Evolutionary conservation across 306 rosid genomes (phyloP), one percentile per base, ranked within the genome.

Genomic region (Corylus americana): DNA sequence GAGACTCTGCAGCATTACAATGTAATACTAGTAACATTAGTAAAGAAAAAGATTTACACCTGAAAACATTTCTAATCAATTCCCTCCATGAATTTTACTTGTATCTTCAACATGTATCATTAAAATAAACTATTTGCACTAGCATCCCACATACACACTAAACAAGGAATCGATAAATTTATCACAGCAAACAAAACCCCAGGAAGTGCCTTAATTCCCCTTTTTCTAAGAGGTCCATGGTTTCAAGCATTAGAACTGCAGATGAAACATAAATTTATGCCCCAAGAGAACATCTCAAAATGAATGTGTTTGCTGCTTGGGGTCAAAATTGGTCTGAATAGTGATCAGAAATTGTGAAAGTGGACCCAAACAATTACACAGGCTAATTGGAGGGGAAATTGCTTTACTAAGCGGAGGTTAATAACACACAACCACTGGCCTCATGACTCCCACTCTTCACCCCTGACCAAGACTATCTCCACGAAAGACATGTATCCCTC

Each of bases 1-100:
- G 89, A 78, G 97, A 91, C 77, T 95, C 99, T 95, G 90, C 78
- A 82, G 77, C 55, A 87, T 51, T 49, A n/a, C 50, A 39, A 66
- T 73, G 53, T 63, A 70, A 59, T 39, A 73, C 55, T 49, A 87
- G 77, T 70, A 75, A 66, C 49, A 78, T 70, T 70, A 76, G 27
- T 74, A 75, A 57, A 61, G 17, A 51, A 51, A 29, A 29, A 37
- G 20, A 59, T 59, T 50, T 78, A 18, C 8, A 35, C 7, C 39
- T 25, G 11, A 25, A 59, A 31, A 64, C 35, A 16, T 35, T 64
- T 64, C 70, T 37, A 9, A 64, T 35, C 47, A 2, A 64, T 35
- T 35, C 47, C 72, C 29, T 39, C 51, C n/a, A n/a, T 42, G 72
- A 3, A 11, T 39, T 68, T 20, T 51, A 68, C 11, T 39, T 68